Evolutionary conservation across 2,329 filamentous ascomycete species (phyloP), one percentile per base, ranked within the genome.

Genomic region (Rachicladosporium sp.): DNA sequence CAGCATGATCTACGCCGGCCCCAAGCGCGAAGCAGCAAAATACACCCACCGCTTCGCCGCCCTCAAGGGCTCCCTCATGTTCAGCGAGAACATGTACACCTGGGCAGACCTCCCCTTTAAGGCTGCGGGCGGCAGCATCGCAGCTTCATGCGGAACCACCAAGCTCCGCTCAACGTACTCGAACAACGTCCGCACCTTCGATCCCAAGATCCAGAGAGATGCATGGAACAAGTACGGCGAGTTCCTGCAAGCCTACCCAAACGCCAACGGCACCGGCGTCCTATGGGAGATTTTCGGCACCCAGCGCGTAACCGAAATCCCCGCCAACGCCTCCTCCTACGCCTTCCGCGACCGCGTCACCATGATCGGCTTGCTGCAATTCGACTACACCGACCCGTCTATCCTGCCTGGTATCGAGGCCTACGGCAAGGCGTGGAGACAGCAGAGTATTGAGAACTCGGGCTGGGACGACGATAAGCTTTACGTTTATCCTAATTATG

Each of bases 401-500:
- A 39, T 19, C n/a, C 36, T 29, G 41, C 32, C 11, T 15, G 23
- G 10, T 19, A 35, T 35, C 36, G 37, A 13, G 11, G 11, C 30
- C 8, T 43, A 40, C 31, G 41, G 41, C 19, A 40, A 31, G 12
- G 33, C 32, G 32, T 33, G 35, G 33, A 40, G 37, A 13, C 31
- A 35, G n/a, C 23, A 33, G 29, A n/a, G 31, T 8, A 35, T 43
- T 12, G 33, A 29, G 6, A 23, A 40, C 3, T 36, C 21, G 13
- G 35, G 41, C 30, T 46, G 43, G 19, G 43, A 38, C 6, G 32
- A 33, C 19, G 32, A 12, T 4, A 39, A 48, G 1, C 32, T 63
- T 36, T 55, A 62, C 40, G 51, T 59, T 0, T 72, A 74, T 41
- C 60, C 71, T 37, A 74, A 75, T 52, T 75, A 73, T 46, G 70